phyloP scores from a whole-genome alignment of 2,329 filamentous ascomycete genomes.

The Fusarium sp. region DNA sequence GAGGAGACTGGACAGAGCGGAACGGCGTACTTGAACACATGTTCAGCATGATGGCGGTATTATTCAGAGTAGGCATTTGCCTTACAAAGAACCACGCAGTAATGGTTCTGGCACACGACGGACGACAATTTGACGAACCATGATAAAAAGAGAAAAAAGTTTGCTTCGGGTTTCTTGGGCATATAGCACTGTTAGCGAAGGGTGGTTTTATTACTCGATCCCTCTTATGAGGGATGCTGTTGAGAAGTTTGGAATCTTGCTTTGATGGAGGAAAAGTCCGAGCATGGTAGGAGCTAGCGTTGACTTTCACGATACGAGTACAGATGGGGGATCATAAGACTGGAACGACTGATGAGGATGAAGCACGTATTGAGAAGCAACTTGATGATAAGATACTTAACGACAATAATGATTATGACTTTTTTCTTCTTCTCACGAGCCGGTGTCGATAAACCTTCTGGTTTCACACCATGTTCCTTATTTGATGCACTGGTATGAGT shows the following conservation, averaged over 20 bases:
- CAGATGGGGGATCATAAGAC: conserved; percentile 29
- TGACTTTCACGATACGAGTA: conserved; percentile 33
- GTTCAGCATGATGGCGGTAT: conserved; percentile 14
- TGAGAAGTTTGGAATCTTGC: conserved; percentile 13
- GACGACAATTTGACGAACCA: conserved; percentile 36
- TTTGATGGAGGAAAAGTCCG: conserved; percentile 27
- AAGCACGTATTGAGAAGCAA: conserved; percentile 31
- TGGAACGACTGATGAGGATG: conserved; percentile 38
- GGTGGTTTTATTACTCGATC: conserved; percentile 1
- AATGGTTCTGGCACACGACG: conserved; percentile 5
- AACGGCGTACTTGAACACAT: conserved; percentile 19
- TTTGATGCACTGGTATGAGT: neutral
- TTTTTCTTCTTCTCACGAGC: conserved; percentile 26
- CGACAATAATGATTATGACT: conserved; percentile 48
- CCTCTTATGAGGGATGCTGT: conserved; percentile 2
- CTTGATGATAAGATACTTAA: conserved; percentile 46
- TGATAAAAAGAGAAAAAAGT: conserved; percentile 38
- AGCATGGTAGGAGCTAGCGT: conserved; percentile 42
- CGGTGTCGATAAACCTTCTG: conserved; percentile 6
- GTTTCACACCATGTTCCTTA: neutral
- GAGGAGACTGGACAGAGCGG: conserved; percentile 1
- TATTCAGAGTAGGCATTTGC: conserved; percentile 17
- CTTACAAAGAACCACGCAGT: conserved; percentile 1
- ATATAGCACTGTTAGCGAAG: conserved; percentile 26
- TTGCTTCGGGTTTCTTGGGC: conserved; percentile 12